These are phyloP conservation scores for Nitzschia sp. DNA, from an alignment of 108 stramenopile genomes.

Conservation along the genomic window DNA sequence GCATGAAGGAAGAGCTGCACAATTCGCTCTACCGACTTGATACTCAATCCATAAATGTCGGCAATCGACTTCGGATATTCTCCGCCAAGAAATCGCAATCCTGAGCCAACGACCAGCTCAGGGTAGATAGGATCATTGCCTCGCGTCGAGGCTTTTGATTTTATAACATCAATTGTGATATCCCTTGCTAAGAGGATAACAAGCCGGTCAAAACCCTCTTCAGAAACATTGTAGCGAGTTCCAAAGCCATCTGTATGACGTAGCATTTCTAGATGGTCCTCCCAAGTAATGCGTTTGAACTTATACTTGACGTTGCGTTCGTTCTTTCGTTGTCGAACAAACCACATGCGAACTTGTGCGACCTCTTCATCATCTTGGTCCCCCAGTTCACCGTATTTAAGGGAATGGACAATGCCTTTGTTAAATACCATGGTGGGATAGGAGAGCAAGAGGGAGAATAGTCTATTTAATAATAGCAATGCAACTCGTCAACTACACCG, in stretches of 20 bases:
- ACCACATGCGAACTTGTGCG: background rate
- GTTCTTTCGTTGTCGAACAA: background rate
- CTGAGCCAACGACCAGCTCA: conserved; percentile 1
- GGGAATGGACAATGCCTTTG: background rate
- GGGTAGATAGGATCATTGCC: background rate
- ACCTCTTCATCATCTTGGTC: background rate
- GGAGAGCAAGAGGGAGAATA: too few relatives aligned
- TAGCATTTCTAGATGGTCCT: conserved; percentile 9
- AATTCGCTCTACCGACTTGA: background rate
- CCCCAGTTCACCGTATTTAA: background rate
- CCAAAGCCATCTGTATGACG: background rate
- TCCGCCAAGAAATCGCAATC: conserved; percentile 1
- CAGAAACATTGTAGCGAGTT: background rate
- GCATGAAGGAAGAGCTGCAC: background rate
- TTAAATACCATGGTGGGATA: too few relatives aligned
- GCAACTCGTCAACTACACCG: too few relatives aligned
- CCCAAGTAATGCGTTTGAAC: background rate
- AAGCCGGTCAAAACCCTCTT: background rate
- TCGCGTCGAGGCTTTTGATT: background rate
- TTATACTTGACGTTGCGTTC: background rate
- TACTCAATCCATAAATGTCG: conserved; percentile 4
- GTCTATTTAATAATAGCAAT: too few relatives aligned
- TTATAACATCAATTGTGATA: background rate
- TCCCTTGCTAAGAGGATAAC: background rate
- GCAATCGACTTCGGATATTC: background rate